Percentiles rank a stretch among this genome's conserved stretches.
Conservation (phyloP, 345 rosid species). For the Rhodamnia argentea region DNA sequence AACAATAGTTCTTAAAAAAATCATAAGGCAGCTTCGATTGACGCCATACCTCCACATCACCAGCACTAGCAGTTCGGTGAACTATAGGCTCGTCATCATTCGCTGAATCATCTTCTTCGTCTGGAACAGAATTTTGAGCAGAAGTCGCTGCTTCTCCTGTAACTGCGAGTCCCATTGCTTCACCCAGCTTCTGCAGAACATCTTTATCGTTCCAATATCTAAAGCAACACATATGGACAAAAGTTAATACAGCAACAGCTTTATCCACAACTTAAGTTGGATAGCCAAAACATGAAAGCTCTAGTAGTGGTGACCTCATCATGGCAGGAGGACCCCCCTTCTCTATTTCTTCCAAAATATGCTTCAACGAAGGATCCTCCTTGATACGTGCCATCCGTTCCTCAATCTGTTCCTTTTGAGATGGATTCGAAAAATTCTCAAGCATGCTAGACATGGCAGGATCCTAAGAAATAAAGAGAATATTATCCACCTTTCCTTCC, state of each 20-base stretch:
- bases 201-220: slow-evolving; percentile 99
- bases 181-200: slow-evolving; percentile 82
- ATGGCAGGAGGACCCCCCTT: slow-evolving; percentile 86
- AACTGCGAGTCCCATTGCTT: slow-evolving; percentile 94
- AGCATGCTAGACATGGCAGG: slow-evolving; percentile 96
- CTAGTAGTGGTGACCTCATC: slow-evolving; percentile 59
- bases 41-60: slow-evolving; percentile 77
- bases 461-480: slow-evolving; percentile 34
- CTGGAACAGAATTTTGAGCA: slow-evolving; percentile 37
- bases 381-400: slow-evolving; percentile 78
- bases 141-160: slow-evolving; percentile 58
- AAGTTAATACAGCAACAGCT: not conserved
- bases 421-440: slow-evolving; percentile 71
- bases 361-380: slow-evolving; percentile 86
- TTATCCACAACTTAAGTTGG: not conserved
- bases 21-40: not conserved
- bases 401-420: slow-evolving; percentile 73
- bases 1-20: not conserved
- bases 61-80: slow-evolving; percentile 85
- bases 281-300: not conserved
- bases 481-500: not conserved
- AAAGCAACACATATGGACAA: not conserved
- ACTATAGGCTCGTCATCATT: slow-evolving; percentile 89
- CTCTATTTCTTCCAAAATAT: slow-evolving; percentile 86
- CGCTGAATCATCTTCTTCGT: slow-evolving; percentile 61